Percentiles rank a stretch among this genome's conserved stretches.
These are phyloP conservation scores for Pseudopyrenochaeta lycopersici DNA, from an alignment of 2,329 filamentous ascomycete species.

Conservation along the genomic window DNA sequence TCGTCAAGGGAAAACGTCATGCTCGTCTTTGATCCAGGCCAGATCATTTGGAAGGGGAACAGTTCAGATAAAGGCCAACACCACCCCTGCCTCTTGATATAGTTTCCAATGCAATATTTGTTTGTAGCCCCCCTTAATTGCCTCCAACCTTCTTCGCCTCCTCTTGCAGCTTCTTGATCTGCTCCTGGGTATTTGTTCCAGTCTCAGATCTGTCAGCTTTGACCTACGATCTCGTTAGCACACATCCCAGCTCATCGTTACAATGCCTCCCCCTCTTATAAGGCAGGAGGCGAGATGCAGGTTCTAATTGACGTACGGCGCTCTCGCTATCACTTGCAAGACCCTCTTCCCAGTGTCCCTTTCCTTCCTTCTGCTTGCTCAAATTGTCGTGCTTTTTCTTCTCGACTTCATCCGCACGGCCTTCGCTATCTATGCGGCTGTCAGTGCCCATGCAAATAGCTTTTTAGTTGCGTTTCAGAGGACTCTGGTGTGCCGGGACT, in stretches of 20 bases:
- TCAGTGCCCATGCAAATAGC: neutral
- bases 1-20: neutral
- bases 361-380: slow-evolving; percentile 54
- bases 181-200: slow-evolving; percentile 46
- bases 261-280: neutral
- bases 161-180: slow-evolving; percentile 58
- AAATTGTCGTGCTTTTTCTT: slow-evolving; percentile 54
- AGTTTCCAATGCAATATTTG: neutral
- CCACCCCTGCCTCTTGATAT: too few species aligned
- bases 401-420: slow-evolving; percentile 52
- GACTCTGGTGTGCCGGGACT: neutral
- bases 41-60: neutral
- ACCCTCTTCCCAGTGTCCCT: slow-evolving; percentile 55
- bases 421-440: slow-evolving; percentile 34
- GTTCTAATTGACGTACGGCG: slow-evolving; percentile 36
- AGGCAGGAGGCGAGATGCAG: neutral
- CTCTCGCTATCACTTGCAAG: slow-evolving; percentile 55
- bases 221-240: slow-evolving; percentile 35
- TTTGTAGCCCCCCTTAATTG: neutral
- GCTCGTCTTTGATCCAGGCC: neutral
- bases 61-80: neutral
- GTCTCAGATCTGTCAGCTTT: slow-evolving; percentile 56
- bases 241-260: neutral
- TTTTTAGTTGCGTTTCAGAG: neutral
- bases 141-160: slow-evolving; percentile 51